A percentile compares a stretch with the other conserved stretches of the same genome.
Conservation (phyloP, 768 basidiomycete genomes). For the Suillus placidus region DNA sequence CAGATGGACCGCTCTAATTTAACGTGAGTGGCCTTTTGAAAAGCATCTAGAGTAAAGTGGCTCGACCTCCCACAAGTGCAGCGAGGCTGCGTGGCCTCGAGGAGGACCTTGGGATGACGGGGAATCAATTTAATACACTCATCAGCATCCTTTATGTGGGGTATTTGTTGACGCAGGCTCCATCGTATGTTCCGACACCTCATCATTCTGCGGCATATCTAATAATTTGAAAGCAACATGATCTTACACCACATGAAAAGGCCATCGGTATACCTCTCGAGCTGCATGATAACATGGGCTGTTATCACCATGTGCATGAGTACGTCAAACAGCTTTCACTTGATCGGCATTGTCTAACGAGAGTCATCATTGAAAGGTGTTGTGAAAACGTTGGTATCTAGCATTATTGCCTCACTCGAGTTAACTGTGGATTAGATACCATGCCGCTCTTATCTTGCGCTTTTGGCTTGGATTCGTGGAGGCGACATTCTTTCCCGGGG, state of each 20-base stretch:
- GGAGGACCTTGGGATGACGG: slow-evolving; percentile 61
- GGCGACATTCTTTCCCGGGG: slow-evolving; percentile 69
- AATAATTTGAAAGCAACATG: slow-evolving; percentile 55
- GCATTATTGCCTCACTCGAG: no score
- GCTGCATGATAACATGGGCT: slow-evolving; percentile 71
- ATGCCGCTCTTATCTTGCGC: slow-evolving; percentile 61
- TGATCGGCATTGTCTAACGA: slow-evolving; percentile 6
- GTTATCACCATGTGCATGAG: slow-evolving; percentile 56
- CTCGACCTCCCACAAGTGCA: slow-evolving; percentile 43
- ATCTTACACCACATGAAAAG: slow-evolving; percentile 63
- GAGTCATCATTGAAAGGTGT: slow-evolving; percentile 27
- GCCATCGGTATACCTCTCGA: slow-evolving; percentile 67
- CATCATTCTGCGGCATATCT: not conserved
- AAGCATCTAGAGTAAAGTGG: not conserved
- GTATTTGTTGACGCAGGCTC: slow-evolving; percentile 75
- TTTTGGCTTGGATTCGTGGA: slow-evolving; percentile 76
- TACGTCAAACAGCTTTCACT: slow-evolving; percentile 18
- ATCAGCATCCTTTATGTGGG: slow-evolving; percentile 69
- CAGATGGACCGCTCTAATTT: slow-evolving; percentile 72
- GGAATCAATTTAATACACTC: slow-evolving; percentile 66
- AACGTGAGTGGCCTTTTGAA: slow-evolving; percentile 40
- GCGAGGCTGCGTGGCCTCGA: slow-evolving; percentile 73
- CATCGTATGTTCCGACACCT: slow-evolving; percentile 49
- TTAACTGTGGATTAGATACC: slow-evolving; percentile 44
- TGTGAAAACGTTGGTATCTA: slow-evolving; percentile 28